phyloP scores from a whole-genome alignment of 345 rosid species.

The Eucalyptus curtisii region DNA sequence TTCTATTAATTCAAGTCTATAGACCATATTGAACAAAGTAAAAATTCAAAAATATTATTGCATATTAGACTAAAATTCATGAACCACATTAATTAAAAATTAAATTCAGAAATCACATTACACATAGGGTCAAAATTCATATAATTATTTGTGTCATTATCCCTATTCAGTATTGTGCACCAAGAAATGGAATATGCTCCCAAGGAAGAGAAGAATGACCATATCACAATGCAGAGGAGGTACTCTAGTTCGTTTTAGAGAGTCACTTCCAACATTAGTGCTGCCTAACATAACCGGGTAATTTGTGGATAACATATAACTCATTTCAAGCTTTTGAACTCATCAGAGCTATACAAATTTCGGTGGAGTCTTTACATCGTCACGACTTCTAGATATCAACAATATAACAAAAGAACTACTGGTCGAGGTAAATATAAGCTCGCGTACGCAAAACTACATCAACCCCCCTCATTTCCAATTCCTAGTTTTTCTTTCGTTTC shows the following conservation, averaged over 20 bases:
- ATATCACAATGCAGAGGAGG: not conserved
- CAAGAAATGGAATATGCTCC: not conserved
- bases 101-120: accelerated
- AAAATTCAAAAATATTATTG: no score
- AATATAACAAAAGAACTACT: not conserved
- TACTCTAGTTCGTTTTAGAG: not conserved
- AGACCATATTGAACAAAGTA: no score
- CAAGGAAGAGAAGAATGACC: not conserved
- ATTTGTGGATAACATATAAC: not conserved
- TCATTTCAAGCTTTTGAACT: not conserved
- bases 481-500: not conserved
- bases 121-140: not conserved
- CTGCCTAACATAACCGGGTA: not conserved
- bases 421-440: not conserved
- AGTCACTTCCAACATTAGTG: not conserved
- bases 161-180: not conserved
- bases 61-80: not conserved
- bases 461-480: not conserved
- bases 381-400: not conserved
- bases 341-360: not conserved
- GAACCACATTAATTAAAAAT: no score
- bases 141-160: not conserved
- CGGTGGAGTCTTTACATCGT: not conserved
- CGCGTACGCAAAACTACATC: not conserved
- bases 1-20: no score